These are phyloP conservation scores for Diaporthe batatas DNA, from an alignment of 2,329 filamentous ascomycete species.

Conservation along the genomic window DNA sequence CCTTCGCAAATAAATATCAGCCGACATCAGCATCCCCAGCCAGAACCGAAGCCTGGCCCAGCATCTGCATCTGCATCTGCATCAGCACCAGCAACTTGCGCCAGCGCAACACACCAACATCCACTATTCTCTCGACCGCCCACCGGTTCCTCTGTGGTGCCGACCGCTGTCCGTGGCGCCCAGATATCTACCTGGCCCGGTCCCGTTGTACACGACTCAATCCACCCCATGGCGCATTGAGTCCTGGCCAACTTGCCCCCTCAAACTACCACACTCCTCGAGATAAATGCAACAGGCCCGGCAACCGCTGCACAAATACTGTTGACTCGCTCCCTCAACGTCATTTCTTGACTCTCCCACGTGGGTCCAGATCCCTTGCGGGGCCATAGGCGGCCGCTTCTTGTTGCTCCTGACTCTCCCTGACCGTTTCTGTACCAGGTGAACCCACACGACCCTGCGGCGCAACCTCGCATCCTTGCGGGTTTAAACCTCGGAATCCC, in stretches of 20 bases:
- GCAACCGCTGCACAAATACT: not conserved
- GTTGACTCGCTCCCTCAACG: slow-evolving; percentile 13
- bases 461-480: not conserved
- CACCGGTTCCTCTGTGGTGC: not conserved
- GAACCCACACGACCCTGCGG: not conserved
- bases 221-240: slow-evolving; percentile 30
- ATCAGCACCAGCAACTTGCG: not conserved
- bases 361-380: slow-evolving; percentile 17
- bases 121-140: not conserved
- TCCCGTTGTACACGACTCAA: slow-evolving; percentile 26
- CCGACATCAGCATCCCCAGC: not conserved
- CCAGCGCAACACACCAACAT: not conserved
- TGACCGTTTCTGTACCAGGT: not conserved
- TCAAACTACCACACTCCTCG: slow-evolving; percentile 8
- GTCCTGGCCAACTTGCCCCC: not conserved
- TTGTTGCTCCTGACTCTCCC: slow-evolving; percentile 4
- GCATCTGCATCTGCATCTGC: slow-evolving; percentile 18
- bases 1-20: not conserved
- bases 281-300: slow-evolving; percentile 17
- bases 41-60: not conserved
- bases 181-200: not conserved
- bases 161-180: not conserved
- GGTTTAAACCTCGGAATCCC: not conserved
- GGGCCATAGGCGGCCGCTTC: not conserved
- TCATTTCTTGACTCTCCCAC: slow-evolving; percentile 6